Conservation (phyloP, 176 grass and related monocot genomes). For the Bromus sterilis region DNA sequence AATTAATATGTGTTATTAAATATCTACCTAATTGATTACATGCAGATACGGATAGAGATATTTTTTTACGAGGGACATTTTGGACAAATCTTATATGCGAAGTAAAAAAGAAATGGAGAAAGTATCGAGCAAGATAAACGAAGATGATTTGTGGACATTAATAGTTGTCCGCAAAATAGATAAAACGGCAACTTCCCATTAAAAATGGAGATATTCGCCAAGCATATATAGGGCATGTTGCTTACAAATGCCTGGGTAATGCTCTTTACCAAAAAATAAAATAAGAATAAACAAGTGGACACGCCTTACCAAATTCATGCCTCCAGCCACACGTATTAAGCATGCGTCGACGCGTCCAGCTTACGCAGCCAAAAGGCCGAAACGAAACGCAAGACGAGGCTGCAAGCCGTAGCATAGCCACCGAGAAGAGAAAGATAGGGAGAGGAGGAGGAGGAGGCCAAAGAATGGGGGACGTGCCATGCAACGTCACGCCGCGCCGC, state of each 20-base stretch:
- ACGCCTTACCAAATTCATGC: background rate
- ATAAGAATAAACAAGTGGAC: background rate
- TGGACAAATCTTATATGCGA: too few species aligned
- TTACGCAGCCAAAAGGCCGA: background rate
- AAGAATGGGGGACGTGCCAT: background rate
- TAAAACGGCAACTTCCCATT: too few species aligned
- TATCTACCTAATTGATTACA: too few species aligned
- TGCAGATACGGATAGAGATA: too few species aligned
- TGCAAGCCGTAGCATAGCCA: background rate
- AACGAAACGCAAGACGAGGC: background rate
- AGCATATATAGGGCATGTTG: too few species aligned
- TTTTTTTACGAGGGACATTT: too few species aligned
- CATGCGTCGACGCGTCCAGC: background rate
- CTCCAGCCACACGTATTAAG: background rate
- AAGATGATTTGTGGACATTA: too few species aligned
- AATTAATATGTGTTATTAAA: too few species aligned
- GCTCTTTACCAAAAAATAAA: background rate
- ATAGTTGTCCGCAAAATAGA: too few species aligned
- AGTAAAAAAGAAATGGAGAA: too few species aligned
- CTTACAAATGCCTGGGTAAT: background rate
- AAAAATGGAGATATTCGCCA: too few species aligned
- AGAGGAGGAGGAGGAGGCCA: background rate
- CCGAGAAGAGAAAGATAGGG: background rate
- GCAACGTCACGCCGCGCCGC: conserved; percentile 9
- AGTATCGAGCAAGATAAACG: too few species aligned